Percentiles rank a stretch among this genome's conserved stretches.
These are phyloP conservation scores for Neurospora hispaniola DNA, from an alignment of 495 filamentous ascomycete genomes.

Conservation along the genomic window DNA sequence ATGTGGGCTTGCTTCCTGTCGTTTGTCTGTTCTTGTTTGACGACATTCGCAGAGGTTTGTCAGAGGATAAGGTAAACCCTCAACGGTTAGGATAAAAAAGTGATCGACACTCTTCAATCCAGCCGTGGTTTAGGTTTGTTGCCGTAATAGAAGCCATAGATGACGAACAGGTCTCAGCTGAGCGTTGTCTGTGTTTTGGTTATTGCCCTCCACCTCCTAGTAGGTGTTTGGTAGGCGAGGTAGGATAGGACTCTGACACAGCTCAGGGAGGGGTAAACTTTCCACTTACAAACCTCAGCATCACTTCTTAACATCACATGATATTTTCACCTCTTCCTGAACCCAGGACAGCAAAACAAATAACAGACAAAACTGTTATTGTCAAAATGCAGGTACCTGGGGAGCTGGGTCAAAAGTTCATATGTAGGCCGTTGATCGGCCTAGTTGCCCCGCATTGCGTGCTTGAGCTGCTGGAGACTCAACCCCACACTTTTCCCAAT, in stretches of 20 bases:
- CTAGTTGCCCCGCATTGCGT: conserved; percentile 24
- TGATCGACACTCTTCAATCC: neutral
- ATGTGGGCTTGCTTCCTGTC: neutral
- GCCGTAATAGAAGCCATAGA: neutral
- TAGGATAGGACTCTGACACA: neutral
- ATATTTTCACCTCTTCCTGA: neutral
- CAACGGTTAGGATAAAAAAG: neutral
- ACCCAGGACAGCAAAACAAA: neutral
- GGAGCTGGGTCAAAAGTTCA: neutral
- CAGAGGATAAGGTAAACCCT: neutral
- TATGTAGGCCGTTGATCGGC: neutral
- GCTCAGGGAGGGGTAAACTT: neutral
- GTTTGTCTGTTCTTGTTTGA: neutral
- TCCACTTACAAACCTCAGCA: neutral
- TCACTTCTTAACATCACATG: neutral
- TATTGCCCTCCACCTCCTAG: neutral
- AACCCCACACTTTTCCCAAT: conserved; percentile 18
- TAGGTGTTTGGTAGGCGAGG: too few species aligned
- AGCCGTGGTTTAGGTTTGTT: neutral
- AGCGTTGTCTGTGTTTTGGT: neutral
- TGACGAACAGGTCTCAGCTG: neutral
- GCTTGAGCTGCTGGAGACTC: conserved; percentile 12
- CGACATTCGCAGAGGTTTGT: neutral
- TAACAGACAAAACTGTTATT: too few species aligned
- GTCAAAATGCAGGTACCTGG: too few species aligned